Evolutionary conservation across 441 rosid genomes (phyloP), one percentile per base, ranked within the genome.

Genomic region (Gossypium trilobum): DNA sequence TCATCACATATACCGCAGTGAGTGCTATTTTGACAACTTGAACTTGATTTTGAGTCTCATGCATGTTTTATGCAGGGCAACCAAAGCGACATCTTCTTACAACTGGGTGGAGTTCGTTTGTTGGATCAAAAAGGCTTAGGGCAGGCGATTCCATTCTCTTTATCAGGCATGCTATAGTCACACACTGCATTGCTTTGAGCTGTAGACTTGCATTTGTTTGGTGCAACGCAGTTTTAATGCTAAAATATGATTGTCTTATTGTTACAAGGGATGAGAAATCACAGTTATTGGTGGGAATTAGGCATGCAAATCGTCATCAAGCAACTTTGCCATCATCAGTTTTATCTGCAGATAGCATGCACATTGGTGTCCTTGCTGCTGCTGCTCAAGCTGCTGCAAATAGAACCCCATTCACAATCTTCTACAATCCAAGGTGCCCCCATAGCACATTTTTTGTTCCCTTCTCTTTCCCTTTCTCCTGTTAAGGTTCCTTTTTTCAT

Each of bases 301-400:
- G 99, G 79, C 91, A 89, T 51, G 94, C 97, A 5, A 90, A 94
- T 83, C 88, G 97, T 39, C 97, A 94, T 74, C 97, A 92, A 75
- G 85, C 94, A 55, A 81, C 93, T 0, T 77, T 92, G 68, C 97
- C 97, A 17, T 94, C 97, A n/a, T 89, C 93, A 4, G 97, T 94
- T 80, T 88, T 90, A 20, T 94, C 97, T 25, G 93, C 97, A 10
- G 99, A 92, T 61, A 92, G 97, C 77, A 94, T 92, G 97, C 99
- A 94, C 81, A 94, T 94, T n/a, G 99, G 97, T 72, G 93, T 94
- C 75, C 99, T 94, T 76, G 97, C 99, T 74, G 99, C 99, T 76
- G 97, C 97, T 0, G 97, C 99, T 72, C 99, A 94, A 72, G 99
- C 99, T 39, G 92, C 97, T 44, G 85, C 95, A 0, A 90, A 87